Conservation (phyloP, 225 moss, liverwort and hornwort genomes). For the Neckera pumila region DNA sequence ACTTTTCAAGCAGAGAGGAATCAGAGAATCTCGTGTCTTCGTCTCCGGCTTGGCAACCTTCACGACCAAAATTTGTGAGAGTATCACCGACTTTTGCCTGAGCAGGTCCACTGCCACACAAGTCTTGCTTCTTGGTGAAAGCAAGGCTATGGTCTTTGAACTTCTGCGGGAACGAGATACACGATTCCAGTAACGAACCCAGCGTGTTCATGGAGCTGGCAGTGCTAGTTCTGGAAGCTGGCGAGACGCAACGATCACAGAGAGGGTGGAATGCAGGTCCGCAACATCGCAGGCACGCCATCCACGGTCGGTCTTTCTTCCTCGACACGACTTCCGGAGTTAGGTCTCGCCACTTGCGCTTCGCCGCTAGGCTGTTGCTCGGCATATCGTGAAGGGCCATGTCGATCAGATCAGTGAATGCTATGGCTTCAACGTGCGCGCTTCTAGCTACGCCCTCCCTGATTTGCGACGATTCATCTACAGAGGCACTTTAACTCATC, state of each 20-base stretch:
- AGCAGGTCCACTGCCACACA: not conserved
- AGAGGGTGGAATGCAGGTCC: slow-evolving; percentile 37
- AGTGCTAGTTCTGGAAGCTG: not conserved
- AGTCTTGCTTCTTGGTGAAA: not conserved
- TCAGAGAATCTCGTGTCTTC: not conserved
- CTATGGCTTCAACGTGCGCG: too few relatives aligned
- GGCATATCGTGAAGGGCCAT: slow-evolving; percentile 42
- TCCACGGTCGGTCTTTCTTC: slow-evolving; percentile 25
- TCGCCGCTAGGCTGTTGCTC: not conserved
- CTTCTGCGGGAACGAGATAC: not conserved
- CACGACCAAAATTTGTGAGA: not conserved
- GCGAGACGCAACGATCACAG: slow-evolving; percentile 25
- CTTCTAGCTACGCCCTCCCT: not conserved
- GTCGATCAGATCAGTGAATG: not conserved
- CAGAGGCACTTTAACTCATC: not conserved
- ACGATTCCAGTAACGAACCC: not conserved
- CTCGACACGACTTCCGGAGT: not conserved
- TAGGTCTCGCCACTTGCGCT: slow-evolving; percentile 39
- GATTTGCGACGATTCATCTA: not conserved
- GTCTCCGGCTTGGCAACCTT: not conserved
- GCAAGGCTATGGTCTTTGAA: not conserved
- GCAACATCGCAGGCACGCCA: slow-evolving; percentile 25
- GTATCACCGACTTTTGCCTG: not conserved
- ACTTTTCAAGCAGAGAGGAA: not conserved
- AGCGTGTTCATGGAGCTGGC: not conserved